Evolutionary conservation across 768 basidiomycete species (phyloP), one percentile per base, ranked within the genome.

Genomic region (Collybia sordida): DNA sequence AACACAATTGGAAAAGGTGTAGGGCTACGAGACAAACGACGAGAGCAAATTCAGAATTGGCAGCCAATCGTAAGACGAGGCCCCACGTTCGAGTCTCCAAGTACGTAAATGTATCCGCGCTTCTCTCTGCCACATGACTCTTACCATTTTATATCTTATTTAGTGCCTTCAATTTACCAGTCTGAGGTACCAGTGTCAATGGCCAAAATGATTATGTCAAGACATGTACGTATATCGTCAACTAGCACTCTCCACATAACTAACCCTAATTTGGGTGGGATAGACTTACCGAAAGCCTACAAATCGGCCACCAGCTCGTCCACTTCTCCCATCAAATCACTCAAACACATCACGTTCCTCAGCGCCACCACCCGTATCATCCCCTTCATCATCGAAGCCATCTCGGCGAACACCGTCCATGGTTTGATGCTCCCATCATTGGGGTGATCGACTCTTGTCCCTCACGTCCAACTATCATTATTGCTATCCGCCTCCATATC

Each of bases 191-290:
- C 75, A 40, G 55, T 72, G 36, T 78, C 77, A 6, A 78, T 78
- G 75, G 75, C 75, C 27, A 78, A 78, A 59, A 70, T 78, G 51
- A 78, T 78, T 54, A 78, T 78, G 77, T 77, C 75, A 23, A 73
- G 75, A 60, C 75, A 78, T 64, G 75, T 78, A 58, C 39, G 75
- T 59, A 21, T 3, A 35, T 22, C 15, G 21, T 41, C 6, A 22
- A 38, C 15, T 4, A 23, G 17, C 46, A 12, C 12, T 6, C 11
- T 31, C 35, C 22, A 28, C 11, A 5, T 28, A 22, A 8, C 34
- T 45, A 9, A 51, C 24, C 21, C 17, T 41, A 17, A 40, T 9
- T 11, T 17, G 21, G 17, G 38, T 1, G 6, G 3, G 3, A 22
- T 49, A 61, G 60, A 61, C 60, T 18, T 61, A 59, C 31, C 49